These are phyloP conservation scores for peach (Prunus persica) DNA, from an alignment of 306 rosid species.

Conservation along the genomic window DNA sequence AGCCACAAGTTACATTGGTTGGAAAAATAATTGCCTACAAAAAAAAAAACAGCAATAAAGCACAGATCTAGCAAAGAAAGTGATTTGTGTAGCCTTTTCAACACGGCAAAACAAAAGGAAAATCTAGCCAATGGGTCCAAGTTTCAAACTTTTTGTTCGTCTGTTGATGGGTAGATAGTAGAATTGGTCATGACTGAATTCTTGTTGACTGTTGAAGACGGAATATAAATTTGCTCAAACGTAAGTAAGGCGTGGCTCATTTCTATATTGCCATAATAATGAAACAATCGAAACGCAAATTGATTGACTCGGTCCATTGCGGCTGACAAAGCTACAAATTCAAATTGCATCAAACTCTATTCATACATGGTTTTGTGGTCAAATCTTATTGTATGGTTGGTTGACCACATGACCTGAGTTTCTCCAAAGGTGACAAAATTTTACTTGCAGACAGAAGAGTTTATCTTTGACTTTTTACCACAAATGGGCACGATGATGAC, in stretches of 20 bases:
- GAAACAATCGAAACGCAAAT: neutral
- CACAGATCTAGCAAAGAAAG: neutral
- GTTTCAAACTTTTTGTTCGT: neutral
- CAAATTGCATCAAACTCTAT: neutral
- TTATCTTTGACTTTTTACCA: neutral
- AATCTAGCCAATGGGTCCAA: neutral
- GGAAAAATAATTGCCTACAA: neutral
- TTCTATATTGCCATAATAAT: neutral
- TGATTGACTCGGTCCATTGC: conserved; percentile 18
- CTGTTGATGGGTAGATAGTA: neutral
- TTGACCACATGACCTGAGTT: neutral
- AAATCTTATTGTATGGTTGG: neutral
- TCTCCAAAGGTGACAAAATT: neutral
- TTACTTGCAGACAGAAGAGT: neutral
- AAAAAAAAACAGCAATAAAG: neutral
- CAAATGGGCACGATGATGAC: neutral
- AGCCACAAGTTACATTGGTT: neutral
- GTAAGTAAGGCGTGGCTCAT: neutral
- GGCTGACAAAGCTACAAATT: neutral
- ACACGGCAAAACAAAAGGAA: neutral
- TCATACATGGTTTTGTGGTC: neutral
- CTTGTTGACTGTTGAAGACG: neutral
- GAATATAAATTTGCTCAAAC: neutral
- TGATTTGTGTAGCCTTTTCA: neutral
- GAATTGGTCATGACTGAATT: neutral